Percentiles rank a stretch among this genome's conserved stretches.
Conservation (phyloP, 345 rosid genomes). For the Brassica juncea region DNA sequence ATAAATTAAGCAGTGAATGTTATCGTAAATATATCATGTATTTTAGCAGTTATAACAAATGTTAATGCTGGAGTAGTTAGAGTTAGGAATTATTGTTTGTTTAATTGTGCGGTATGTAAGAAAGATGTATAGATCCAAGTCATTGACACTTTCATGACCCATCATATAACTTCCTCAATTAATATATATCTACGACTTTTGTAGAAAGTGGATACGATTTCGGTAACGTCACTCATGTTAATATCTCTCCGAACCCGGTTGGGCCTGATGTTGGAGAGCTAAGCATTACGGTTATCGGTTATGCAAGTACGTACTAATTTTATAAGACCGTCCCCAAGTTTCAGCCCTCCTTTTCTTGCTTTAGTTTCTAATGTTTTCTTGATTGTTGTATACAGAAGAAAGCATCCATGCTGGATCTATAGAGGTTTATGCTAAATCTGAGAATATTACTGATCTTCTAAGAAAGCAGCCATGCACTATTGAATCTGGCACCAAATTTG, state of each 20-base stretch:
- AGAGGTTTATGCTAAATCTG: conserved; percentile 4
- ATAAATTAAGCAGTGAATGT: not conserved
- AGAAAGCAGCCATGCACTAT: not conserved
- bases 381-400: not conserved
- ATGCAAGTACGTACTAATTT: not conserved
- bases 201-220: conserved; percentile 6
- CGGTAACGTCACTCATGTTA: not conserved
- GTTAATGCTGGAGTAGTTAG: not conserved
- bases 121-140: not conserved
- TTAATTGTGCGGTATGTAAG: not conserved
- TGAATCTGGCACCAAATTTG: conserved; percentile 3
- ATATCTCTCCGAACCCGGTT: conserved; percentile 12
- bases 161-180: not conserved
- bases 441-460: conserved; percentile 11
- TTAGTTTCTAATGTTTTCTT: not conserved
- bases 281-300: not conserved
- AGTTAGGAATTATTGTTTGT: not conserved
- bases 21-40: not conserved
- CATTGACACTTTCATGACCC: not conserved
- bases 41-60: not conserved
- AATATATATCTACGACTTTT: conserved; percentile 1
- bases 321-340: not conserved
- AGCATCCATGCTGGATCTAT: not conserved
- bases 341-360: not conserved
- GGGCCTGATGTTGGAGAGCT: not conserved